Base-by-base conservation (phyloP, 2,329 filamentous ascomycete species). In the Fusarium xyrophilum region DNA sequence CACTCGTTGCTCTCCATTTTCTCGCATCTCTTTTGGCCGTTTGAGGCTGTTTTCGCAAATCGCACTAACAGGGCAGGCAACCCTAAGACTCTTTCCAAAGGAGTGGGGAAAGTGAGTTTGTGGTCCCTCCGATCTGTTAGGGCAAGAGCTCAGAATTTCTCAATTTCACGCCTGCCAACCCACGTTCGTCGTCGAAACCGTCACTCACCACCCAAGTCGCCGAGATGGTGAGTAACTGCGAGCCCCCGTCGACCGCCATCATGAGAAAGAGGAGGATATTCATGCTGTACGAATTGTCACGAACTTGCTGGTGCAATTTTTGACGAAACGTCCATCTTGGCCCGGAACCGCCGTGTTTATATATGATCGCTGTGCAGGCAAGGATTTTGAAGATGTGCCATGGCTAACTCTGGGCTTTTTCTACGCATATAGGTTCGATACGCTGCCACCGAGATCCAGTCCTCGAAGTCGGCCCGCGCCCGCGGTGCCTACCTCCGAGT, bases 401-500 rank as follows among this genome's bases (percentile, higher is more conserved):
- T 54, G 65, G 48, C 71, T 77, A 73, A 78, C 73, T 65, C 64
- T 66, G 58, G 63, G 55, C 52, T 53, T 59, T 59, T 56, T 58
- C 58, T 48, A 39, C 40, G 56, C 28, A 56, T 42, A 62, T 50
- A 96, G 93, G 93, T 97, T 88, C 93, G 94, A 85, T 97, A 97
- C 93, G 93, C 93, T 85, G 92, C 92, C 82, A 92, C 90, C 81
- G 88, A 93, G 82, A 95, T 96, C 82, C 87, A 91, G 79, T 85
- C 90, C 83, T 88, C 90, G 78, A 97, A 97, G 89, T 97, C 93
- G 86, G 96, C 96, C 84, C 93, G 95, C 87, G 92, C 95, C 82
- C 94, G 96, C 85, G 96, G 96, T 85, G 93, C 94, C 83, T 99
- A 98, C 89, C 92, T 99, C 79, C 93, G 96, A 82, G 95, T 98